Conservation (phyloP, 2,329 filamentous ascomycete species). For the Phialocephala subalpina region DNA sequence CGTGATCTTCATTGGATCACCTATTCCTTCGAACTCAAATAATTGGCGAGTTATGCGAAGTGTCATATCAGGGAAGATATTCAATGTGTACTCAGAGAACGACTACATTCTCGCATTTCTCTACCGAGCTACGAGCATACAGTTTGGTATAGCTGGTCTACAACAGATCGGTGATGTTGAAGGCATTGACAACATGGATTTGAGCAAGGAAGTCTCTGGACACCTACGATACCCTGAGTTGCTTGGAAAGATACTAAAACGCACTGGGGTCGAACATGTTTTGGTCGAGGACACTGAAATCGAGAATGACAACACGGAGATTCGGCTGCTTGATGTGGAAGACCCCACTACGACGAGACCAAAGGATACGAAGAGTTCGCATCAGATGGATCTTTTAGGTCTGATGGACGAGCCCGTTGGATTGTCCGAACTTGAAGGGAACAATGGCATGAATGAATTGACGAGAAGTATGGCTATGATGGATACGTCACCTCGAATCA, state of each 20-base stretch:
- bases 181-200: constrained; percentile 62
- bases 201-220: constrained; percentile 69
- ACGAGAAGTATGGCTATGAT: constrained; percentile 13
- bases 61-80: constrained; percentile 82
- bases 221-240: constrained; percentile 76
- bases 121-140: constrained; percentile 82
- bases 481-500: constrained; percentile 7
- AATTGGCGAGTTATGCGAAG: constrained; percentile 82
- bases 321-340: constrained; percentile 23
- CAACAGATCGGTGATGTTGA: constrained; percentile 74
- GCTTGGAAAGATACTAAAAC: constrained; percentile 69
- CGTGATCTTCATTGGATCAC: constrained; percentile 81
- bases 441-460: constrained; percentile 16
- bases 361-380: background rate
- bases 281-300: constrained; percentile 47
- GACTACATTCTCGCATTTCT: constrained; percentile 91
- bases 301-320: constrained; percentile 43
- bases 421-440: constrained; percentile 2
- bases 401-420: constrained; percentile 10
- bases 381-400: constrained; percentile 8
- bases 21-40: constrained; percentile 73
- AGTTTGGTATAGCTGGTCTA: constrained; percentile 85
- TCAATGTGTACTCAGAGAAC: constrained; percentile 89
- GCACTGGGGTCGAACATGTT: constrained; percentile 72
- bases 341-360: background rate